Evolutionary conservation across 1,284 basidiomycete species (phyloP).

Genomic region (Heterobasidion parviporum): DNA sequence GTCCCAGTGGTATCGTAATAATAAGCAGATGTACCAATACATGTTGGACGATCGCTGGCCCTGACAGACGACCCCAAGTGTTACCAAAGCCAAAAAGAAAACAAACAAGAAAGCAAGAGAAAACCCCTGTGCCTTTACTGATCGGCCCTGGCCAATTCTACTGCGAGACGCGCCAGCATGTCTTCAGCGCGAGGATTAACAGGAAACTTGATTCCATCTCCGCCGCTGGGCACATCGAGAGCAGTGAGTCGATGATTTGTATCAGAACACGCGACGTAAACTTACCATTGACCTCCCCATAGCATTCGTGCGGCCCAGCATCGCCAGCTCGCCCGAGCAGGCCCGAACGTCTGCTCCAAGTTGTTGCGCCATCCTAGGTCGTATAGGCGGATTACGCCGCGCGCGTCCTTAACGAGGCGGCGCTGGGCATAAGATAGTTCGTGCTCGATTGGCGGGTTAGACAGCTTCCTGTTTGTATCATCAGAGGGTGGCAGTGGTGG

Average conservation of each 20-base stretch:
- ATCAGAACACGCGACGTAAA: slow-evolving; percentile 1
- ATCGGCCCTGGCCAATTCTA: slow-evolving; percentile 49
- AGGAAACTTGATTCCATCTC: slow-evolving; percentile 59
- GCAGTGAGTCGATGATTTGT: not conserved
- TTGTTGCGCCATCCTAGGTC: slow-evolving; percentile 74
- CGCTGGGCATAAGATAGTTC: slow-evolving; percentile 69
- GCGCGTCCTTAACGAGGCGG: slow-evolving; percentile 56
- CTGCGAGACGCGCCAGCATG: slow-evolving; percentile 52
- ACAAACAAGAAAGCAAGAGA: not conserved
- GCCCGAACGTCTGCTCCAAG: slow-evolving; percentile 56
- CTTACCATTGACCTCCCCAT: slow-evolving; percentile 58
- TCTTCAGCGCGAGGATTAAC: slow-evolving; percentile 58
- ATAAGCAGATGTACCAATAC: too few species aligned
- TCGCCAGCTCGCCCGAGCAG: slow-evolving; percentile 17
- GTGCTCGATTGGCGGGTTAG: slow-evolving; percentile 66
- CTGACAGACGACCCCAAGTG: too few species aligned
- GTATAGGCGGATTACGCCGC: slow-evolving; percentile 60
- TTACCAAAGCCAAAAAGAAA: not conserved
- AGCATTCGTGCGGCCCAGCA: slow-evolving; percentile 34
- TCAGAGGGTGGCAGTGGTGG: slow-evolving; percentile 41
- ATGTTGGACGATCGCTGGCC: too few species aligned
- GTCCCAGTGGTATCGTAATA: too few species aligned
- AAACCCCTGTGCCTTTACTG: not conserved
- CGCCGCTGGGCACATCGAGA: slow-evolving; percentile 32
- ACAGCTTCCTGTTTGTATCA: slow-evolving; percentile 32